These are phyloP conservation scores for Penicillium sumatraense DNA, from an alignment of 2,329 filamentous ascomycete species.

Conservation along the genomic window DNA sequence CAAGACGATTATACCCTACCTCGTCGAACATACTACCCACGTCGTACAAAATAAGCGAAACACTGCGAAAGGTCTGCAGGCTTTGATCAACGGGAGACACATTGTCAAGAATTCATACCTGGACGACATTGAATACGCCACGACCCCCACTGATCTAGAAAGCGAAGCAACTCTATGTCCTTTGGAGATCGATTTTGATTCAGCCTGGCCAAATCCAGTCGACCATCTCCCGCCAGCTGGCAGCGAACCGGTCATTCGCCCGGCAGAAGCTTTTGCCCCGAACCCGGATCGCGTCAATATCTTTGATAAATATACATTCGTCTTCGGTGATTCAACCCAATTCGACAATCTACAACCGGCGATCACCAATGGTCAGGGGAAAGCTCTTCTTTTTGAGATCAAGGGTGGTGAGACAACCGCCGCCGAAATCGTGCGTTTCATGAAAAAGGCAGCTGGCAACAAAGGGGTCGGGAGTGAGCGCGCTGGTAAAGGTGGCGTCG, in stretches of 20 bases:
- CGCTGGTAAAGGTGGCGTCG: constrained; percentile 68
- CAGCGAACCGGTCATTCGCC: constrained; percentile 73
- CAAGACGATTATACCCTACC: constrained; percentile 77
- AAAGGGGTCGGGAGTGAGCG: constrained; percentile 70
- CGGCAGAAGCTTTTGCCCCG: constrained; percentile 72
- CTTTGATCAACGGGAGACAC: constrained; percentile 77
- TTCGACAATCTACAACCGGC: constrained; percentile 74
- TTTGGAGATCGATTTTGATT: constrained; percentile 79
- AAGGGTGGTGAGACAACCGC: constrained; percentile 66
- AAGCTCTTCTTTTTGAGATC: constrained; percentile 71
- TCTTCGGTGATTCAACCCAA: constrained; percentile 80
- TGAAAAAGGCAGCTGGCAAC: constrained; percentile 74
- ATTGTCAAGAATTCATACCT: constrained; percentile 77
- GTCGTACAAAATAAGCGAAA: constrained; percentile 89
- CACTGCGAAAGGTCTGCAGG: constrained; percentile 83
- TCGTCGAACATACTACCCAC: constrained; percentile 75
- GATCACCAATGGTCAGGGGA: constrained; percentile 80
- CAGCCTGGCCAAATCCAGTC: constrained; percentile 75
- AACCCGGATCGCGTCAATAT: constrained; percentile 68
- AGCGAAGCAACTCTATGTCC: constrained; percentile 56
- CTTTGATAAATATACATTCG: constrained; percentile 85
- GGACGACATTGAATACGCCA: constrained; percentile 69
- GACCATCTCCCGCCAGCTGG: constrained; percentile 74
- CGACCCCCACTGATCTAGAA: constrained; percentile 56
- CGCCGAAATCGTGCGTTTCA: constrained; percentile 77